phyloP scores from a whole-genome alignment of 2,329 filamentous ascomycete species.

The Sporothrix curviconia region DNA sequence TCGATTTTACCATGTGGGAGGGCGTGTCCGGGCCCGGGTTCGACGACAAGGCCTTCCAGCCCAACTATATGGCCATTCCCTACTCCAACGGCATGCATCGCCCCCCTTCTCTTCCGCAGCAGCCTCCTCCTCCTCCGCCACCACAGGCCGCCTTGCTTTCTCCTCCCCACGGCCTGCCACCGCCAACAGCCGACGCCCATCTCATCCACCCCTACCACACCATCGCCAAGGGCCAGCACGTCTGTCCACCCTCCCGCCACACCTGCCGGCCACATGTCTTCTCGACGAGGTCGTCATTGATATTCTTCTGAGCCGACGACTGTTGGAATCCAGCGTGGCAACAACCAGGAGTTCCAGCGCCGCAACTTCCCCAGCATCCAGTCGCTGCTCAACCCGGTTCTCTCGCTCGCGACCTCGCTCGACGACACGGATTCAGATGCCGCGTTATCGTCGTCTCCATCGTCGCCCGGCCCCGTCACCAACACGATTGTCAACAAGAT shows the following conservation, averaged over 20 bases:
- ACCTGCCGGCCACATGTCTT: constrained; percentile 1
- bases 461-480: not conserved
- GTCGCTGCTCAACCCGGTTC: not conserved
- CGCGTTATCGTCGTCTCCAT: not conserved
- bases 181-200: not conserved
- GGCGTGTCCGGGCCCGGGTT: not conserved
- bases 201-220: not conserved
- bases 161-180: no score
- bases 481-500: constrained; percentile 8
- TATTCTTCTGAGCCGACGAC: not conserved
- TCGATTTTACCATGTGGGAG: constrained; percentile 3
- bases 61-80: not conserved
- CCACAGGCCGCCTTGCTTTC: not conserved
- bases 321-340: constrained; percentile 1
- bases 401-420: not conserved
- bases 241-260: constrained; percentile 2
- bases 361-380: constrained; percentile 1
- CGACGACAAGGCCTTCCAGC: not conserved
- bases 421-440: not conserved
- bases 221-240: not conserved
- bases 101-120: not conserved
- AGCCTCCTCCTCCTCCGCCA: not conserved
- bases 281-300: constrained; percentile 1
- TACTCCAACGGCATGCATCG: not conserved
- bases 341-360: constrained; percentile 1